A percentile compares a stretch with the other conserved stretches of the same genome.
These are phyloP conservation scores for Beauveria medogensis DNA, from an alignment of 2,329 filamentous ascomycete genomes.

Conservation along the genomic window DNA sequence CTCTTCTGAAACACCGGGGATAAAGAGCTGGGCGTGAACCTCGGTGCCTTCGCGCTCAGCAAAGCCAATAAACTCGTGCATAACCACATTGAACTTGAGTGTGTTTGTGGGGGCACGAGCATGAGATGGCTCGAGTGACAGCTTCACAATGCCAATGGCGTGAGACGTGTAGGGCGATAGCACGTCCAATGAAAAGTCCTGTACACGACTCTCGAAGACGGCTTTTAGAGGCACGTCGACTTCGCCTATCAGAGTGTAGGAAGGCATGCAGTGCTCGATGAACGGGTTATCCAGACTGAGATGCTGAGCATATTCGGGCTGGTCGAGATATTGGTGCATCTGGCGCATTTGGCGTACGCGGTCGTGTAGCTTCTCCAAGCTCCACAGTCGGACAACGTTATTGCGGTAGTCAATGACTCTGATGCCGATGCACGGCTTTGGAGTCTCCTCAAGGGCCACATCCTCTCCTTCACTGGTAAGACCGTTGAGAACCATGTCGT, in stretches of 20 bases:
- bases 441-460: constrained; percentile 66
- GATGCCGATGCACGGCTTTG: constrained; percentile 85
- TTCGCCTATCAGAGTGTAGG: constrained; percentile 88
- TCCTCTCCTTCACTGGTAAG: constrained; percentile 80
- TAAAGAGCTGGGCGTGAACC: constrained; percentile 93
- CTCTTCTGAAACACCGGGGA: constrained; percentile 82
- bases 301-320: constrained; percentile 89
- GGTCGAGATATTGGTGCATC: constrained; percentile 92
- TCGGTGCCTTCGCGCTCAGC: constrained; percentile 92
- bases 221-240: constrained; percentile 85
- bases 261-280: constrained; percentile 80
- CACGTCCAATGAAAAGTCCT: constrained; percentile 88
- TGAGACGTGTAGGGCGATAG: constrained; percentile 87
- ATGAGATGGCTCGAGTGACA: constrained; percentile 88
- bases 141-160: constrained; percentile 79
- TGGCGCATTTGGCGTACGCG: constrained; percentile 89
- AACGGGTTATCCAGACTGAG: constrained; percentile 92
- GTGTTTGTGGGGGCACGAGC: constrained; percentile 87
- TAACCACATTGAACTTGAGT: constrained; percentile 96
- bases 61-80: constrained; percentile 93
- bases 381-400: constrained; percentile 85
- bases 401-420: constrained; percentile 87
- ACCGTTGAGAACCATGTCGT: constrained; percentile 91
- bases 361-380: constrained; percentile 81
- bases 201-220: constrained; percentile 89